These are phyloP conservation scores for Fusarium piperis DNA, from an alignment of 2,329 filamentous ascomycete genomes.

Conservation along the genomic window DNA sequence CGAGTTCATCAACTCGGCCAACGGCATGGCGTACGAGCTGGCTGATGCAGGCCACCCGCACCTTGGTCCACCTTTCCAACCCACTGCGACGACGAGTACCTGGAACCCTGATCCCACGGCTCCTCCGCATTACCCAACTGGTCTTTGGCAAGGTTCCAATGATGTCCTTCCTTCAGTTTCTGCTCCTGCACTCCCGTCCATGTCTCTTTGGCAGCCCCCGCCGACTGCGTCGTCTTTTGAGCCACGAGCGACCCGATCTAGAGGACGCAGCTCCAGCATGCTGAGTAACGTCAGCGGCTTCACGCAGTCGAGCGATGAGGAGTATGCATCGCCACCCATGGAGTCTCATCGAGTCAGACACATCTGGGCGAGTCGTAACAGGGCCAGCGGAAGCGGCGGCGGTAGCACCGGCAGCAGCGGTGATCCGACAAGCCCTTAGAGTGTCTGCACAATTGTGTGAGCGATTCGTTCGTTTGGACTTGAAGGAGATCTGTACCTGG, in stretches of 20 bases:
- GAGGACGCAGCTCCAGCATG: constrained; percentile 73
- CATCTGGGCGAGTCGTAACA: constrained; percentile 41
- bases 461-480: neutral
- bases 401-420: constrained; percentile 57
- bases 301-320: constrained; percentile 68
- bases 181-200: constrained; percentile 44
- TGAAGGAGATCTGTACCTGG: neutral
- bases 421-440: constrained; percentile 61
- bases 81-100: constrained; percentile 35
- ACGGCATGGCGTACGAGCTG: constrained; percentile 46
- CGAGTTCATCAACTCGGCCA: constrained; percentile 46
- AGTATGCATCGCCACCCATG: constrained; percentile 45
- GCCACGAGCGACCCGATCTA: constrained; percentile 52
- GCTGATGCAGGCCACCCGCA: constrained; percentile 38
- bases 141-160: constrained; percentile 51
- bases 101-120: constrained; percentile 51
- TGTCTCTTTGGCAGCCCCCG: constrained; percentile 50
- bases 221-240: constrained; percentile 51
- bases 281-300: constrained; percentile 74
- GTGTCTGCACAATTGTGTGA: neutral
- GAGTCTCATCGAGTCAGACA: constrained; percentile 30
- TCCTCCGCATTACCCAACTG: constrained; percentile 47
- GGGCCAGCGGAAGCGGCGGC: constrained; percentile 50
- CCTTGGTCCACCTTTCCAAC: constrained; percentile 40
- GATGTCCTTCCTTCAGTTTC: constrained; percentile 47